A percentile compares a stretch with the other conserved stretches of the same genome.
Evolutionary conservation across 108 stramenopile genomes (phyloP).

Genomic region (Nitzschia sp.): DNA sequence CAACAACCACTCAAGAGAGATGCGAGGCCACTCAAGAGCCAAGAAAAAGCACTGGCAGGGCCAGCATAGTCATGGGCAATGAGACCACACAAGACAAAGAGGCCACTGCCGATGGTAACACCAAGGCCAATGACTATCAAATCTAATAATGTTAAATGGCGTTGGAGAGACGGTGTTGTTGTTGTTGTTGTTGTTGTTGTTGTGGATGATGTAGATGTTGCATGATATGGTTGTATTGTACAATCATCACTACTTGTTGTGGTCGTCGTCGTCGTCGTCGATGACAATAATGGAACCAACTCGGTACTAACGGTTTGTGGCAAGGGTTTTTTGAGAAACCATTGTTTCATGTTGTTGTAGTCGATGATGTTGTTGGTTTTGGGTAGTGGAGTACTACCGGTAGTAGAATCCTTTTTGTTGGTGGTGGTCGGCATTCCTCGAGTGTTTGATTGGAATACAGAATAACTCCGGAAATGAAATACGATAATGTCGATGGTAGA

Average conservation of each 20-base stretch:
- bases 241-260: neutral
- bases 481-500: no score
- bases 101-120: slow-evolving; percentile 83
- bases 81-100: slow-evolving; percentile 87
- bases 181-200: neutral
- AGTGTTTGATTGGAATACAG: no score
- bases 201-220: neutral
- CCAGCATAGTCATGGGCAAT: slow-evolving; percentile 85
- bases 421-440: no score
- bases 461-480: no score
- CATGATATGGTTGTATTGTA: neutral
- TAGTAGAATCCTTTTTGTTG: no score
- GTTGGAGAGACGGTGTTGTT: neutral
- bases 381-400: no score
- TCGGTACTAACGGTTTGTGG: no score
- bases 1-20: slow-evolving; percentile 72
- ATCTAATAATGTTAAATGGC: slow-evolving; percentile 41
- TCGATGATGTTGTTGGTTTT: no score
- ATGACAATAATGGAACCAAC: neutral
- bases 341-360: no score
- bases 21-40: slow-evolving; percentile 64
- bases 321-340: no score
- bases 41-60: slow-evolving; percentile 69
- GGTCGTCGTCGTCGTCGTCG: neutral
- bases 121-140: slow-evolving; percentile 83